Percentiles rank a stretch among this genome's conserved stretches.
These are phyloP conservation scores for Penstemon newberryi DNA, from an alignment of 257 asterid species.

Conservation along the genomic window DNA sequence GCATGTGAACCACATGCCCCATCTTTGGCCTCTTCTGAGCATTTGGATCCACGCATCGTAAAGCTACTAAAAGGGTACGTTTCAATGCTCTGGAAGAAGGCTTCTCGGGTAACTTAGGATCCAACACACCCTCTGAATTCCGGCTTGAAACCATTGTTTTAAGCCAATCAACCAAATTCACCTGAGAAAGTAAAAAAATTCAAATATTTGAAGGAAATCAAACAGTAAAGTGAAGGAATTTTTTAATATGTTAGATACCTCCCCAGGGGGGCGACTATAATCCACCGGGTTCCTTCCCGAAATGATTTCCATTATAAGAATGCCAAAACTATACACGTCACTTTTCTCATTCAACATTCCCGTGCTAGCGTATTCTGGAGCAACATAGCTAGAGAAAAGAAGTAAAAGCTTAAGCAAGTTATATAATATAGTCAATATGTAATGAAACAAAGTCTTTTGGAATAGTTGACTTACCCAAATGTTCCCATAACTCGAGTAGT, in stretches of 20 bases:
- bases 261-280: slow-evolving; percentile 80
- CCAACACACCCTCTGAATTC: slow-evolving; percentile 81
- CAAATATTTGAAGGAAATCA: not conserved
- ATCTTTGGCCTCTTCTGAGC: slow-evolving; percentile 86
- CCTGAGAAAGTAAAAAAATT: slow-evolving; percentile 38
- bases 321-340: slow-evolving; percentile 87
- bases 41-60: slow-evolving; percentile 84
- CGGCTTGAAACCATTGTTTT: slow-evolving; percentile 84
- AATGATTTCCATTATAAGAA: slow-evolving; percentile 83
- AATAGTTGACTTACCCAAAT: slow-evolving; percentile 61
- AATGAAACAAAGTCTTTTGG: not conserved
- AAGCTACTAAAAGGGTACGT: slow-evolving; percentile 76
- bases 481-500: slow-evolving; percentile 98
- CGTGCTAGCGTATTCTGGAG: slow-evolving; percentile 92
- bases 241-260: slow-evolving; percentile 42
- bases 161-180: slow-evolving; percentile 86
- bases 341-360: slow-evolving; percentile 93
- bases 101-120: slow-evolving; percentile 66
- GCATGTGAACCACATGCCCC: slow-evolving; percentile 95
- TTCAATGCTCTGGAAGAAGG: slow-evolving; percentile 85
- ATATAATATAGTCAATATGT: not conserved
- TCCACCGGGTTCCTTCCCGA: slow-evolving; percentile 88
- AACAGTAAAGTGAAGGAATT: slow-evolving; percentile 20
- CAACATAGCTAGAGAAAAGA: slow-evolving; percentile 58
- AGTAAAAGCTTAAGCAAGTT: slow-evolving; percentile 8